These are phyloP conservation scores for Polyporus tsugae DNA, from an alignment of 1,284 basidiomycete genomes.

Conservation along the genomic window DNA sequence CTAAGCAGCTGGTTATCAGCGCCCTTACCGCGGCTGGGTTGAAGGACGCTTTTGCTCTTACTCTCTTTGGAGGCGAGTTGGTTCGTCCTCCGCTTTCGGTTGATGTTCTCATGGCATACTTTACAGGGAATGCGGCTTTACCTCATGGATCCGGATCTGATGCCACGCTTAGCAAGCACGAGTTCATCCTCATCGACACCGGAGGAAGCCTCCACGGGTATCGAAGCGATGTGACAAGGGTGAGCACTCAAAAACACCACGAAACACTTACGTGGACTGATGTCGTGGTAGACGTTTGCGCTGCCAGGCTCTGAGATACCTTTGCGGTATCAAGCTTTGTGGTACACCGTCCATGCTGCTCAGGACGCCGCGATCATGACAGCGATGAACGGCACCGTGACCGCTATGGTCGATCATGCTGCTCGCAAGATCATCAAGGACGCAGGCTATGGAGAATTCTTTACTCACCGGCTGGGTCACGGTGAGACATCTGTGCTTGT, in stretches of 20 bases:
- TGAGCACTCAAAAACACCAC: constrained; percentile 40
- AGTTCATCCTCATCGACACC: constrained; percentile 84
- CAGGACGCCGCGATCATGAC: constrained; percentile 63
- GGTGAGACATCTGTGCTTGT: constrained; percentile 50
- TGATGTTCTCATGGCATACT: not conserved
- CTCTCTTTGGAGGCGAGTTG: constrained; percentile 77
- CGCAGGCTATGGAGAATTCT: constrained; percentile 64
- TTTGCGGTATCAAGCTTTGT: constrained; percentile 62
- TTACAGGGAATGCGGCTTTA: constrained; percentile 83
- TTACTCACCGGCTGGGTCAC: constrained; percentile 86
- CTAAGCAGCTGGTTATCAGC: constrained; percentile 58
- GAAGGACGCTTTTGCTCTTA: constrained; percentile 63
- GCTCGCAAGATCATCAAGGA: constrained; percentile 64
- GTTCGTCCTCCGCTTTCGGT: not conserved
- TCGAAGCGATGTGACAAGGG: constrained; percentile 80
- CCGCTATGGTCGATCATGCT: constrained; percentile 68
- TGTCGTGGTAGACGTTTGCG: constrained; percentile 67
- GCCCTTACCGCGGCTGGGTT: constrained; percentile 70
- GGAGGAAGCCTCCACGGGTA: constrained; percentile 79
- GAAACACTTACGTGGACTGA: not conserved
- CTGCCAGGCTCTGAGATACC: constrained; percentile 66
- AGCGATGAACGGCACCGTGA: constrained; percentile 58
- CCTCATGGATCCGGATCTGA: constrained; percentile 85
- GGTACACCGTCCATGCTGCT: constrained; percentile 73
- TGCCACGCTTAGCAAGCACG: constrained; percentile 59